A percentile compares a stretch with the other conserved stretches of the same genome.
Evolutionary conservation across 139 green algal genomes (phyloP).

Genomic region (Chlorella sorokiniana): DNA sequence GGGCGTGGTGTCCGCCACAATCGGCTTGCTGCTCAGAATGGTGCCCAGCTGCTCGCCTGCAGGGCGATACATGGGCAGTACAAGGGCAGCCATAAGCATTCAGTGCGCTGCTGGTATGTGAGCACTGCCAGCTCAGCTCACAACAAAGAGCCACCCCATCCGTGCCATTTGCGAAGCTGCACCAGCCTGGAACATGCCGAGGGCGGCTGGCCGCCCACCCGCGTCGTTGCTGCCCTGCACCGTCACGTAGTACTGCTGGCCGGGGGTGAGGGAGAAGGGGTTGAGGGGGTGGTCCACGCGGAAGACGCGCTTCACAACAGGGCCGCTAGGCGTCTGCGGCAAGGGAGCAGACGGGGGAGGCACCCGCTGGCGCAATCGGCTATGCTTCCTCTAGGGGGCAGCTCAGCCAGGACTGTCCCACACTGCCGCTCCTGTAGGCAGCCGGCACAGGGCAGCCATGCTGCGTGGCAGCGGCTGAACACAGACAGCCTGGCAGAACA

Average conservation of each 20-base stretch:
- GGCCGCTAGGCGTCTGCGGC: background rate
- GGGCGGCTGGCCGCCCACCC: conserved; percentile 20
- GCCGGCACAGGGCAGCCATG: no score
- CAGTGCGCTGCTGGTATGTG: no score
- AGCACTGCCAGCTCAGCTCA: no score
- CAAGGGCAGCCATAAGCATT: background rate
- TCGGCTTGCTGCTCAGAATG: conserved; percentile 16
- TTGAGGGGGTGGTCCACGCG: conserved; percentile 13
- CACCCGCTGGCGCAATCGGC: background rate
- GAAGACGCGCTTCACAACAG: conserved; percentile 34
- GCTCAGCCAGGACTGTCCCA: background rate
- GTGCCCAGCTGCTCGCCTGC: conserved; percentile 44
- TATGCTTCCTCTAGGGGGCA: background rate
- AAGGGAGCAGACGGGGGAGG: background rate
- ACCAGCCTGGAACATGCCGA: background rate
- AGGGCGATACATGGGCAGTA: background rate
- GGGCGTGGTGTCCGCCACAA: conserved; percentile 46
- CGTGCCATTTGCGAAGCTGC: background rate
- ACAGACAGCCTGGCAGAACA: background rate
- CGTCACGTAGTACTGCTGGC: conserved; percentile 61
- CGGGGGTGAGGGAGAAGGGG: conserved; percentile 28
- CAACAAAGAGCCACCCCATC: no score
- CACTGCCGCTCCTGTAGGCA: background rate
- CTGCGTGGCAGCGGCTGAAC: no score
- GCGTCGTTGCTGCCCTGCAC: conserved; percentile 54